Evolutionary conservation across 106 monocot genomes (phyloP), one percentile per base, ranked within the genome.

Genomic region (Vanilla planifolia): DNA sequence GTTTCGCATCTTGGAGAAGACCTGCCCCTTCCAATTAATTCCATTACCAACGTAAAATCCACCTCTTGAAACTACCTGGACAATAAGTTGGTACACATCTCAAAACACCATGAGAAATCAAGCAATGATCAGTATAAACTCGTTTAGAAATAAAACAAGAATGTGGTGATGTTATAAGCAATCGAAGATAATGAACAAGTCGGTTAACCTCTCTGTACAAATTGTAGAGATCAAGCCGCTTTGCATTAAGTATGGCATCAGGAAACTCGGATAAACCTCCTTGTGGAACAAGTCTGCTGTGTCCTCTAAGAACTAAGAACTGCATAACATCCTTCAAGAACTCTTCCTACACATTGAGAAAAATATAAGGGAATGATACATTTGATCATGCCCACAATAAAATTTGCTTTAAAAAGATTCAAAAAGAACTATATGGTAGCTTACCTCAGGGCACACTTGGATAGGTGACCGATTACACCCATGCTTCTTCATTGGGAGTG

Each of bases 1-100:
- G 69, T 93, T 93, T 16, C 88, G 74, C 93, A 93, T 93, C 70
- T 93, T 93, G 32, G 93, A 89, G 68, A 93, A 93, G 44, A 93
- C 93, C 64, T 93, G 93, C 0, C 93, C 93, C 55, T 93, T 93
- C 93, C 93, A 93, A 62, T 93, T 93, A 45, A 93, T 93, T 33
- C 93, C 93, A 75, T 93, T 93, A 15, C 93, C 93, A 25, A 93
- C 93, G 67, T 89, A 81, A 69, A 93, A 93, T 11, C 93, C 93
- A 48, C 93, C 93, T 64, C 93, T 93, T 23, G 93, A 88, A 34
- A 93, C 93, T 13, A 93, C 93, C 93, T 93, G 72, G 16, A 56
- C 23, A 2, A 55, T 48, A 58, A 53, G 3, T 37, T n/a, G 2
- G 0, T 17, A 22, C 9, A 30, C 4, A 41, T 62, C 16, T 40